phyloP scores from a whole-genome alignment of 352 stramenopile species.

The Phytopythium mirpurense region DNA sequence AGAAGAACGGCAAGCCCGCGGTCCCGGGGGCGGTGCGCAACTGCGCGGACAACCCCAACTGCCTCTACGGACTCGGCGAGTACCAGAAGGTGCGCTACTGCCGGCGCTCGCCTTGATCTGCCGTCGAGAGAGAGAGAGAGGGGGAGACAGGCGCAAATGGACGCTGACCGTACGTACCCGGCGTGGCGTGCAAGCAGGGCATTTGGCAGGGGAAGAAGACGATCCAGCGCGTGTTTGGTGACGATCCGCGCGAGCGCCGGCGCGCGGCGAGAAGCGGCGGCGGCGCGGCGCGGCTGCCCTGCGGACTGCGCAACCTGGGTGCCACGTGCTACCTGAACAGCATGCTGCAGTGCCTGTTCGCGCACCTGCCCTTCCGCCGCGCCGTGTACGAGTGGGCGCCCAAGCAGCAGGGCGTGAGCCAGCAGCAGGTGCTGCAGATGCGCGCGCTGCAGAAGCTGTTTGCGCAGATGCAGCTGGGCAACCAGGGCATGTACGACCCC shows the following conservation, averaged over 20 bases:
- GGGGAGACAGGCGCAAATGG: no score
- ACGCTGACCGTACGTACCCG: neutral
- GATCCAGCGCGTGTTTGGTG: conserved; percentile 47
- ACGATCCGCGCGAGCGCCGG: conserved; percentile 56
- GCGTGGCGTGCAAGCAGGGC: conserved; percentile 19
- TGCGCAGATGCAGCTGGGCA: conserved; percentile 75
- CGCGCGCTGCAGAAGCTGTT: conserved; percentile 79
- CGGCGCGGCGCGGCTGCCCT: conserved; percentile 19
- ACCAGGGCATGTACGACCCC: conserved; percentile 66
- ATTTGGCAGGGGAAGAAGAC: conserved; percentile 62
- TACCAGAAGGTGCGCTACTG: conserved; percentile 33
- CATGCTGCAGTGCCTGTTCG: conserved; percentile 84
- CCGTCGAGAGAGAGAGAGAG: no score
- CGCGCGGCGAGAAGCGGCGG: conserved; percentile 10
- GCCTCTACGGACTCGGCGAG: conserved; percentile 80
- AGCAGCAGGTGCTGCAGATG: conserved; percentile 68
- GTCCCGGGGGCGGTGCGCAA: conserved; percentile 33
- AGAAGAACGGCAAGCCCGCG: conserved; percentile 24
- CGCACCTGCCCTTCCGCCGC: conserved; percentile 60
- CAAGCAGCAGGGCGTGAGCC: conserved; percentile 33
- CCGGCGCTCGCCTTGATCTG: no score
- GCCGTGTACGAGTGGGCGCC: conserved; percentile 80
- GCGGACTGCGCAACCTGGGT: conserved; percentile 76
- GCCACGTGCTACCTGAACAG: conserved; percentile 89
- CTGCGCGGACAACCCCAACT: conserved; percentile 83